A percentile compares a stretch with the other conserved stretches of the same genome.
Evolutionary conservation across 169 alveolate genomes (phyloP).

Genomic region (Plasmodium relictum): DNA sequence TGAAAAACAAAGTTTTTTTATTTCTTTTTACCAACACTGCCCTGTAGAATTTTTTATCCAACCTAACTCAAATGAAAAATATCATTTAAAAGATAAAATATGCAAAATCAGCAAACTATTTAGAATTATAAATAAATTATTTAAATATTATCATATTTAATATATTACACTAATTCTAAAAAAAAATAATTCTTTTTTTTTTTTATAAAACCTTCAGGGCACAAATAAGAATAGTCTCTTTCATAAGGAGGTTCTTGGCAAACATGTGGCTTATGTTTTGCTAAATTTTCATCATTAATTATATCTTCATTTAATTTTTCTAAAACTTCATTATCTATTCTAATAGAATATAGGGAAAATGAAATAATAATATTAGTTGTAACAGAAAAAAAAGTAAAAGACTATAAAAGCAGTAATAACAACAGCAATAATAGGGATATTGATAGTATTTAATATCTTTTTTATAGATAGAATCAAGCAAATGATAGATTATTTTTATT

Average conservation of each 20-base stretch:
- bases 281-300: slow-evolving; percentile 48
- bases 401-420: background rate
- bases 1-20: background rate
- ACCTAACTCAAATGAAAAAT: slow-evolving; percentile 1
- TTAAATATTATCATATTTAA: background rate
- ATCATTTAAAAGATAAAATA: too few relatives aligned
- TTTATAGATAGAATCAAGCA: too few relatives aligned
- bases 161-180: background rate
- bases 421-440: background rate
- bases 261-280: slow-evolving; percentile 51
- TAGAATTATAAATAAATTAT: background rate
- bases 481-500: too few relatives aligned
- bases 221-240: slow-evolving; percentile 59
- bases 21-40: slow-evolving; percentile 43
- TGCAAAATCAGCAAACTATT: too few relatives aligned
- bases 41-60: slow-evolving; percentile 37
- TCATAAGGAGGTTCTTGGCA: slow-evolving; percentile 49
- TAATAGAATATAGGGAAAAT: background rate
- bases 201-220: slow-evolving; percentile 52
- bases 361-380: background rate
- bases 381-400: background rate
- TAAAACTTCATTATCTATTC: slow-evolving; percentile 48
- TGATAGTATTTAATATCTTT: background rate
- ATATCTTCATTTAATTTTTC: slow-evolving; percentile 52
- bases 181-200: background rate